Evolutionary conservation across 768 basidiomycete genomes (phyloP).

Genomic region (Leccinum incarnatum): DNA sequence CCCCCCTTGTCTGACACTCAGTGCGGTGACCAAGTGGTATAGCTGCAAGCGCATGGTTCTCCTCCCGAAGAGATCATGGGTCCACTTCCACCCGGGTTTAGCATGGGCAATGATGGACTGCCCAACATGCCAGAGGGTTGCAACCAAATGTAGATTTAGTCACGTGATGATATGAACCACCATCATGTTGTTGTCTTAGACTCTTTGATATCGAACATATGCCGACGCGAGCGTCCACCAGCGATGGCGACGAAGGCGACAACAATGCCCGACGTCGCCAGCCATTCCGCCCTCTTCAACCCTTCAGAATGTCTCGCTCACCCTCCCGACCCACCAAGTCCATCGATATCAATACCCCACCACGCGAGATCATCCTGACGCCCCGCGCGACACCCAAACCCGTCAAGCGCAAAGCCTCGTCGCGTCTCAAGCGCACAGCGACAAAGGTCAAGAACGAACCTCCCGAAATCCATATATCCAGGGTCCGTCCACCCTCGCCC

Average conservation of each 20-base stretch:
- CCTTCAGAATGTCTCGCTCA: conserved; percentile 16
- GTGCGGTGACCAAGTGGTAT: background rate
- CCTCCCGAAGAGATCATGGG: conserved; percentile 86
- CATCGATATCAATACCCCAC: conserved; percentile 52
- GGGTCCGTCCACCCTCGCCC: conserved; percentile 68
- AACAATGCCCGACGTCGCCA: conserved; percentile 10
- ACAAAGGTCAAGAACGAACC: conserved; percentile 57
- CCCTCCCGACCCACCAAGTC: conserved; percentile 45
- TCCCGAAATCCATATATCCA: conserved; percentile 57
- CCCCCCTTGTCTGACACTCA: background rate
- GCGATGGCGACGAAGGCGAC: background rate
- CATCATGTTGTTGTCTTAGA: conserved; percentile 6
- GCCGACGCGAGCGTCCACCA: conserved; percentile 12
- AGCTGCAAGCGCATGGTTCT: conserved; percentile 69
- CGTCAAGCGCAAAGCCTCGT: conserved; percentile 35
- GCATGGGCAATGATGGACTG: conserved; percentile 52
- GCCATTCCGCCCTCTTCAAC: conserved; percentile 22
- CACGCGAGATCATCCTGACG: conserved; percentile 54
- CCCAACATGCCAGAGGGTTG: conserved; percentile 41
- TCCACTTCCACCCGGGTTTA: conserved; percentile 69
- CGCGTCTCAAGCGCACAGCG: conserved; percentile 21
- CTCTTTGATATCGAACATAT: conserved; percentile 18
- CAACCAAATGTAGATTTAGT: conserved; percentile 8
- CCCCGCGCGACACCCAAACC: conserved; percentile 35
- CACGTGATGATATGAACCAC: conserved; percentile 9